Conservation (phyloP, 176 grass and related monocot genomes). For the Avena sativa region DNA sequence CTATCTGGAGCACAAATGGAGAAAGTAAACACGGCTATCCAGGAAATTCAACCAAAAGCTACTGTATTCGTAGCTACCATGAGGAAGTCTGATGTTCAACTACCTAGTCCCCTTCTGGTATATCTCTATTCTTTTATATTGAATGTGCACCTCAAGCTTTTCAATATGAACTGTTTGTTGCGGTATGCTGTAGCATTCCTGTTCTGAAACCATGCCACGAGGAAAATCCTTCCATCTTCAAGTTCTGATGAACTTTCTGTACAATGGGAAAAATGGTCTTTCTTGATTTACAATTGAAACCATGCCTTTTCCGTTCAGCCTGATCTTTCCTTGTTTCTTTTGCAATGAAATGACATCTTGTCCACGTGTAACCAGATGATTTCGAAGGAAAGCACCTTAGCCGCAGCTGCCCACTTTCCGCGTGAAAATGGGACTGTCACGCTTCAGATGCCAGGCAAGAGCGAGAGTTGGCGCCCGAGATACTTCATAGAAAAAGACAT, state of each 20-base stretch:
- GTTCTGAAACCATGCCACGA: too few relatives aligned
- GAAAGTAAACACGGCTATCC: conserved; percentile 23
- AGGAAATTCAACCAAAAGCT: conserved; percentile 30
- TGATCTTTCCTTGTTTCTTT: neutral
- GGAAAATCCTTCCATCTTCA: neutral
- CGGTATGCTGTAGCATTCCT: neutral
- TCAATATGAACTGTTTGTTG: neutral
- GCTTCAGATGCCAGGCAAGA: neutral
- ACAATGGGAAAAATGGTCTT: neutral
- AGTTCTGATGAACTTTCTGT: neutral
- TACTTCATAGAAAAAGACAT: neutral
- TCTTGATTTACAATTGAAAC: neutral
- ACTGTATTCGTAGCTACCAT: neutral
- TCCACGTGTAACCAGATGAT: conserved; percentile 2
- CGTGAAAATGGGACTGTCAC: conserved; percentile 3
- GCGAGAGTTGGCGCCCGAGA: neutral
- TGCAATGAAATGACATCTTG: neutral
- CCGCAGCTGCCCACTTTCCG: neutral
- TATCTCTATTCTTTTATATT: neutral
- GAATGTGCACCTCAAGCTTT: neutral
- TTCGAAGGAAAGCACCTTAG: neutral
- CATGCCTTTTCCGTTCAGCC: neutral
- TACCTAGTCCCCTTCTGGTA: conserved; percentile 18
- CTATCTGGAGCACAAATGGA: conserved; percentile 1
- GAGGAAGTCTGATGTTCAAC: conserved; percentile 16